Base-by-base conservation (phyloP, 2,329 filamentous ascomycete genomes). In the Ophiocordyceps camponoti-floridani region DNA sequence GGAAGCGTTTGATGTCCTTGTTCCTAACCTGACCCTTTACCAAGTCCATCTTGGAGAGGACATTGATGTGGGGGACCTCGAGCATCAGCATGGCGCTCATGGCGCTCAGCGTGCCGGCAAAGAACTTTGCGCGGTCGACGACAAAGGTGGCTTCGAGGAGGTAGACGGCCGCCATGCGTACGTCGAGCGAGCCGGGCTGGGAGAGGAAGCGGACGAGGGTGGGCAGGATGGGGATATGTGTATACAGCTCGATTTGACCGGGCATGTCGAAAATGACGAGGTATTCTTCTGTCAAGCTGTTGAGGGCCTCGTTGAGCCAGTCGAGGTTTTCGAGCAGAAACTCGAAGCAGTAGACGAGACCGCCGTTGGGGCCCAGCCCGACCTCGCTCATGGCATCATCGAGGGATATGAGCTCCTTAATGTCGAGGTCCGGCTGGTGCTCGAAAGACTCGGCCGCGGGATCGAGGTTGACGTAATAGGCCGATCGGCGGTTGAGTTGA, bases 11-110 rank as follows among this genome's bases (percentile, higher is more conserved):
- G 48, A 98, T 60, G 53, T 96, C 87, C 60, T 82, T 82, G 62
- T 86, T 86, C 47, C 80, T 79, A 26, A 96, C 75, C 62, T 91
- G 84, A 37, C 84, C 86, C 60, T 91, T 91, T 52, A 96, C 79
- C 48, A 96, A 74, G 60, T 98, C 91, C 88, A 96, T 96, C 67
- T 98, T 98, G 58, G 83, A 93, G 46, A 98, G 68, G 48, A 98
- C 82, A 60, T 98, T 98, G 58, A 98, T 78, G 59, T 98, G 91
- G 4, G 91, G 91, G 51, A 96, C 78, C 64, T 96, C 91, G 50
- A 98, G 75, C 86, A 96, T 91, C 56, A 98, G 78, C 91, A 98
- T 98, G 51, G 91, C 88, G 56, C 84, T 93, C 91, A 98, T 96
- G 51, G 91, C 91, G 58, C 84, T 91, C 48, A 98, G 69, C 0